Evolutionary conservation across 2,329 filamentous ascomycete genomes (phyloP), one percentile per base, ranked within the genome.

Genomic region (Trichoderma aggressivum): DNA sequence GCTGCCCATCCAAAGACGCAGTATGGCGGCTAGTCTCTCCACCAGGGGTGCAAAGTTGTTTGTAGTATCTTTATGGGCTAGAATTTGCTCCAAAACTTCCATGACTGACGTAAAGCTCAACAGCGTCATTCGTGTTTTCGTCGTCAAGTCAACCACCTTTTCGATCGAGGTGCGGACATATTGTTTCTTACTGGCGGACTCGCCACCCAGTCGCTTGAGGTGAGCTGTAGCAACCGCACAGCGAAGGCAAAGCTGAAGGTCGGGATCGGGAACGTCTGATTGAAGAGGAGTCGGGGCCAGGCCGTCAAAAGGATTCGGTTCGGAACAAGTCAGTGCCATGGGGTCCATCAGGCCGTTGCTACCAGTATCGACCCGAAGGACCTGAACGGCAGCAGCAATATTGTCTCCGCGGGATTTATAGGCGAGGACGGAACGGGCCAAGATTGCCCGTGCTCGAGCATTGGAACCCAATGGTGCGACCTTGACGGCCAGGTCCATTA

Each of bases 401-500:
- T 86, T 87, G 50, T 82, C 80, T 53, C 85, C 86, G 55, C 87
- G 86, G 70, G 84, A 85, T 74, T 87, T 83, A 30, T 87, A 81
- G 30, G 85, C 79, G 18, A 91, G 80, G 21, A 90, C 82, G 5
- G 89, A 88, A 26, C 86, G 86, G 3, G 89, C 86, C 36, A 90
- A 84, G 2, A 90, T 81, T 26, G 87, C 88, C 39, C 88, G 88
- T 18, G 87, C 82, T 72, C 89, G 88, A 18, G 92, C 91, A 26
- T 89, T 88, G 1, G 94, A 97, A 14, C 92, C 92, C 47, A 91
- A 89, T 1, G 95, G 95, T 0, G 94, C 93, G 8, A 90, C 87
- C 71, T 88, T 87, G 73, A 93, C 85, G 2, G 94, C 93, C 39
- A 93, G 84, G 1, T 89, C 85, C 36, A 97, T 85, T 70, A 89